Percentiles rank a stretch among this genome's conserved stretches.
These are phyloP conservation scores for Corylus heterophylla DNA, from an alignment of 306 rosid genomes.

Conservation along the genomic window DNA sequence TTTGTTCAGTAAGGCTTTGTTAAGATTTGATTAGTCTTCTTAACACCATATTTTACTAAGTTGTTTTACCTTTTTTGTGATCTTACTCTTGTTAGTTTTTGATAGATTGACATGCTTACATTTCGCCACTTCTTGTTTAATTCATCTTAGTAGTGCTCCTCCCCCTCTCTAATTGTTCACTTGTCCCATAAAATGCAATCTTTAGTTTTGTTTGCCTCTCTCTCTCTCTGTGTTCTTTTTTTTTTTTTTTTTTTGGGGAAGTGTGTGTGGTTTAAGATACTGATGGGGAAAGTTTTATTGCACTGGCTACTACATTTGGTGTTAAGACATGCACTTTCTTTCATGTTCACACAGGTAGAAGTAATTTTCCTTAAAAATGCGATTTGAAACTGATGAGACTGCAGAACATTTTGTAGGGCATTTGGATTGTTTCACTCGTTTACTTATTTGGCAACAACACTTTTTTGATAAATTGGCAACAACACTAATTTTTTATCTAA, in stretches of 20 bases:
- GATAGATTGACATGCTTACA: neutral
- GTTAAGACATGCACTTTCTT: neutral
- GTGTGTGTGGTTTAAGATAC: neutral
- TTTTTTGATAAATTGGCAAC: neutral
- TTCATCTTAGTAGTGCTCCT: neutral
- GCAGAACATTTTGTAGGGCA: neutral
- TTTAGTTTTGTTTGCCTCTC: neutral
- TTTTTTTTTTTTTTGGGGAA: neutral
- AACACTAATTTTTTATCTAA: neutral
- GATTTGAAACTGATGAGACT: neutral
- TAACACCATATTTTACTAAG: neutral
- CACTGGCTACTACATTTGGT: neutral
- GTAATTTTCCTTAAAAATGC: neutral
- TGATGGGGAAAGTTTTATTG: neutral
- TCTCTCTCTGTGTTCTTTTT: neutral
- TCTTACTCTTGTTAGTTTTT: neutral
- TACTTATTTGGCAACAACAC: neutral
- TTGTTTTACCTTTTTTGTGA: neutral
- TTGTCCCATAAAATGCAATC: neutral
- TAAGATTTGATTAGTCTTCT: neutral
- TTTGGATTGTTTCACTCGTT: neutral
- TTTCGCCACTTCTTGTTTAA: neutral
- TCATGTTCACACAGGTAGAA: neutral
- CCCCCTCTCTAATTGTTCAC: neutral
- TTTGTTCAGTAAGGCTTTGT: neutral